Evolutionary conservation across 2,329 filamentous ascomycete genomes (phyloP).

Genomic region (Cytospora mali): DNA sequence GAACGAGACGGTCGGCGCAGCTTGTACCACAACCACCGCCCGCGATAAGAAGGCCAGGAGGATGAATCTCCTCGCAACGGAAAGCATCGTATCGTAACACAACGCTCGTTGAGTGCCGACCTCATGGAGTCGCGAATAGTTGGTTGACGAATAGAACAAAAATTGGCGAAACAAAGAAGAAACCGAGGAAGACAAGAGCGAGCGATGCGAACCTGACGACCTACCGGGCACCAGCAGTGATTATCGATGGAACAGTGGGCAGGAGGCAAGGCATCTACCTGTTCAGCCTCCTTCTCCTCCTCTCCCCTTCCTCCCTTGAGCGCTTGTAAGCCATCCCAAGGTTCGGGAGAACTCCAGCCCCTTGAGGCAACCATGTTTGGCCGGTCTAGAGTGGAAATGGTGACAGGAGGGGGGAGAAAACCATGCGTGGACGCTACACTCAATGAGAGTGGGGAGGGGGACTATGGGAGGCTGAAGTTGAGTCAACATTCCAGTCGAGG

Average conservation of each 20-base stretch:
- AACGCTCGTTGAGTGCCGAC: conserved; percentile 18
- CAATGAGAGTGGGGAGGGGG: conserved; percentile 3
- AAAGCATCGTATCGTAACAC: conserved; percentile 23
- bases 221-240: conserved; percentile 19
- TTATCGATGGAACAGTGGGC: conserved; percentile 5
- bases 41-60: conserved; percentile 38
- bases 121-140: conserved; percentile 14
- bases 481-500: conserved; percentile 29
- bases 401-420: neutral
- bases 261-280: conserved; percentile 10
- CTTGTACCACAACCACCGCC: conserved; percentile 34
- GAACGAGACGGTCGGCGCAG: conserved; percentile 56
- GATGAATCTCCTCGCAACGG: conserved; percentile 19
- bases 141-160: conserved; percentile 4
- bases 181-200: conserved; percentile 9
- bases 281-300: neutral
- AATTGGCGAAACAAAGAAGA: neutral
- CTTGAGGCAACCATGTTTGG: conserved; percentile 11
- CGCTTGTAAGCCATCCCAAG: neutral
- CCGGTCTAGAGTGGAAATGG: neutral
- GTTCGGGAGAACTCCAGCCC: conserved; percentile 21
- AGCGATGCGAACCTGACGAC: conserved; percentile 16
- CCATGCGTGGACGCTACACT: neutral
- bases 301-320: conserved; percentile 26
- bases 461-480: conserved; percentile 20